phyloP scores from a whole-genome alignment of 106 monocot species.

The Posidonia australis region DNA sequence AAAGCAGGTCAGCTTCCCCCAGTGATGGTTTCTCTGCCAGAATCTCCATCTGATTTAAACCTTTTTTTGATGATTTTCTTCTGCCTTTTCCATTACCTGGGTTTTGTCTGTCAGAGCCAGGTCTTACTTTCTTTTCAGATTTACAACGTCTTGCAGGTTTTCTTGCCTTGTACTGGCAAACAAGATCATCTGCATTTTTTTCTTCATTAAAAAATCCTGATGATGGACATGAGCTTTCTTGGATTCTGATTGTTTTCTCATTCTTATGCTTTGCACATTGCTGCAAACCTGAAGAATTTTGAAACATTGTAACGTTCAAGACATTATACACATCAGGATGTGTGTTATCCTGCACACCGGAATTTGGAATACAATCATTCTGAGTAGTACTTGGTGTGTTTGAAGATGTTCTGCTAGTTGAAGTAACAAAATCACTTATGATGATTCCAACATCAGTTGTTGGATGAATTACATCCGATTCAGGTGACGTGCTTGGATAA shows the following conservation, averaged over 20 bases:
- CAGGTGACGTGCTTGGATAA: slow-evolving; percentile 49
- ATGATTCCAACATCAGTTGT: slow-evolving; percentile 17
- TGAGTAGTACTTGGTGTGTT: slow-evolving; percentile 12
- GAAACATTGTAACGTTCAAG: slow-evolving; percentile 6
- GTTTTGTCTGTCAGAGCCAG: slow-evolving; percentile 3
- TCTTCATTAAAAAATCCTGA: slow-evolving; percentile 13
- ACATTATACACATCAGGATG: slow-evolving; percentile 15
- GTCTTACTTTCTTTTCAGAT: slow-evolving; percentile 11
- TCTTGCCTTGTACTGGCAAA: slow-evolving; percentile 7
- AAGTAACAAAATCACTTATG: slow-evolving; percentile 16
- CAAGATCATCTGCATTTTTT: slow-evolving; percentile 8
- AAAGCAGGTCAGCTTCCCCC: slow-evolving; percentile 6
- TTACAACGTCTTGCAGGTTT: slow-evolving; percentile 11
- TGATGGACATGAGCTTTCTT: background rate
- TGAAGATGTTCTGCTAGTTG: slow-evolving; percentile 5
- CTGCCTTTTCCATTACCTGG: slow-evolving; percentile 7
- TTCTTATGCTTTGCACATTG: background rate
- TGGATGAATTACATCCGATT: slow-evolving; percentile 52
- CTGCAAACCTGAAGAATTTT: slow-evolving; percentile 3
- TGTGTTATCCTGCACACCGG: slow-evolving; percentile 9
- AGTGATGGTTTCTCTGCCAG: slow-evolving; percentile 5
- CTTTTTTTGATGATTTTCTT: slow-evolving; percentile 13
- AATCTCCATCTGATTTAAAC: slow-evolving; percentile 9
- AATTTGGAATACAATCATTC: slow-evolving; percentile 8
- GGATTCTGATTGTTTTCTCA: slow-evolving; percentile 10